These are phyloP conservation scores for Ceratobasidium sp. DNA, from an alignment of 1,284 basidiomycete genomes.

Conservation along the genomic window DNA sequence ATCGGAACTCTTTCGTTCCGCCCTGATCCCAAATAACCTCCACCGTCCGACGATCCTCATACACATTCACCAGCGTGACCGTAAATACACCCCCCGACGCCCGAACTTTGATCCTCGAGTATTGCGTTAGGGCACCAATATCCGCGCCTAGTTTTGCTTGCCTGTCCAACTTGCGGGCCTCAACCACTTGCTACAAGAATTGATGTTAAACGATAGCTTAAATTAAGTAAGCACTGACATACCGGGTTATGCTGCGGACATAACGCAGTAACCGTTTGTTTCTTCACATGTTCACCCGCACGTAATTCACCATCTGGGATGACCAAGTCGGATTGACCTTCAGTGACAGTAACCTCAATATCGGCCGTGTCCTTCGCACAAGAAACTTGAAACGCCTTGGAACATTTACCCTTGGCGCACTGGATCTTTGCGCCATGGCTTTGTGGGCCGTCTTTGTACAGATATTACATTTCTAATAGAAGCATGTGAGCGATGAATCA, in stretches of 20 bases:
- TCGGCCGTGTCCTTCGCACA: slow-evolving; percentile 80
- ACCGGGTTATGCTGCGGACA: slow-evolving; percentile 90
- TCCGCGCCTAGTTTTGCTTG: slow-evolving; percentile 75
- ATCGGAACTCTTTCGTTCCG: slow-evolving; percentile 79
- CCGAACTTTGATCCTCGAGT: slow-evolving; percentile 84
- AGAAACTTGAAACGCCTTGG: slow-evolving; percentile 93
- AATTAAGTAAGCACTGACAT: slow-evolving; percentile 56
- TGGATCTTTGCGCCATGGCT: slow-evolving; percentile 92
- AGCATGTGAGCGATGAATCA: neutral
- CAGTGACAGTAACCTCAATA: slow-evolving; percentile 72
- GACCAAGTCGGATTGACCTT: slow-evolving; percentile 68
- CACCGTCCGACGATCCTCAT: slow-evolving; percentile 76
- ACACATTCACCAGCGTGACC: slow-evolving; percentile 77
- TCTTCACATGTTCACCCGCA: slow-evolving; percentile 63
- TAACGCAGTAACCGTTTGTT: slow-evolving; percentile 78
- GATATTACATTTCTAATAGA: slow-evolving; percentile 83
- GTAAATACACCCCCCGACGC: slow-evolving; percentile 84
- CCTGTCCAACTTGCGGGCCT: slow-evolving; percentile 77
- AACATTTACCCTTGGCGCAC: slow-evolving; percentile 93
- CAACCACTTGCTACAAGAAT: slow-evolving; percentile 70
- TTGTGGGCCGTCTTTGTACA: slow-evolving; percentile 79
- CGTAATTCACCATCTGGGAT: slow-evolving; percentile 70
- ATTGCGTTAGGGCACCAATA: slow-evolving; percentile 74
- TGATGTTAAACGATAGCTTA: slow-evolving; percentile 29
- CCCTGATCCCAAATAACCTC: slow-evolving; percentile 84